Conservation (phyloP, 129 eudicot species). For the Pittosporum tobira region DNA sequence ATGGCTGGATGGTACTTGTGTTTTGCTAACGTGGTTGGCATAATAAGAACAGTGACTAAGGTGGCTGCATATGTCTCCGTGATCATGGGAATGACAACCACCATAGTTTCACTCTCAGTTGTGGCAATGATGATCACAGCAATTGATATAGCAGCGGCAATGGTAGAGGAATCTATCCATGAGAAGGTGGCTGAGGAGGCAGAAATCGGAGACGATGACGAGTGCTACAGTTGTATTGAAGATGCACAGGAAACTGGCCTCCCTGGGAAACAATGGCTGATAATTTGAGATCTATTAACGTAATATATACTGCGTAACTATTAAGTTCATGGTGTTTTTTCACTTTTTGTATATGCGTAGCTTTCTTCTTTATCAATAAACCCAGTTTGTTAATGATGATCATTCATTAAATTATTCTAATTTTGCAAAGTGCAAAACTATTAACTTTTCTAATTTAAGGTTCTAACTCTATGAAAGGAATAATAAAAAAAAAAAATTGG, state of each 20-base stretch:
- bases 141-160: neutral
- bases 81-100: neutral
- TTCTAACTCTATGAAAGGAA: too few species aligned
- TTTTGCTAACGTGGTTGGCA: neutral
- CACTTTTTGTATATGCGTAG: too few species aligned
- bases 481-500: too few species aligned
- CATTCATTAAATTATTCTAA: too few species aligned
- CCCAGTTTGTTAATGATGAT: too few species aligned
- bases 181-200: neutral
- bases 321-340: too few species aligned
- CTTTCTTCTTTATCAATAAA: too few species aligned
- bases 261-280: too few species aligned
- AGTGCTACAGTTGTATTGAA: neutral
- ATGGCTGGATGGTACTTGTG: neutral
- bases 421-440: too few species aligned
- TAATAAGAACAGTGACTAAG: neutral
- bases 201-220: slow-evolving; percentile 10
- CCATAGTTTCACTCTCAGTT: neutral
- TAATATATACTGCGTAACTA: too few species aligned
- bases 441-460: too few species aligned
- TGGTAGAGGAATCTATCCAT: neutral
- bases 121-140: neutral
- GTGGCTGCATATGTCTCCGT: neutral
- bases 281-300: too few species aligned
- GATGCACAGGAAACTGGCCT: neutral